Percentiles rank a stretch among this genome's conserved stretches.
These are phyloP conservation scores for Aspergillus campestris DNA, from an alignment of 495 filamentous ascomycete species.

Conservation along the genomic window DNA sequence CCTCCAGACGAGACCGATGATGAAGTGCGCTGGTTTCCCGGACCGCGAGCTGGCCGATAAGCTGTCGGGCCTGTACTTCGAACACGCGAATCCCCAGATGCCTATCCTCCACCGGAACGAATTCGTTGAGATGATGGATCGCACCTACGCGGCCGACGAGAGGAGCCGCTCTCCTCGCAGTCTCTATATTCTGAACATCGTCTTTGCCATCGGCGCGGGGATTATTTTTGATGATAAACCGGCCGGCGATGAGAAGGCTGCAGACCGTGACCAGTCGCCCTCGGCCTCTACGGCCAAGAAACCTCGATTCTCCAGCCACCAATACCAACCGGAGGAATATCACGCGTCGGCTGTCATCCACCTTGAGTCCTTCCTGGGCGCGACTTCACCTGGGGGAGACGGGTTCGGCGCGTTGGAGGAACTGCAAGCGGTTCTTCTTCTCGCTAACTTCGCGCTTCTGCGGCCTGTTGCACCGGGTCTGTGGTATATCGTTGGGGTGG, in stretches of 20 bases:
- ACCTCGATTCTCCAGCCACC: slow-evolving; percentile 46
- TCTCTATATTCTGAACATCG: slow-evolving; percentile 89
- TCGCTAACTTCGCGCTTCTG: slow-evolving; percentile 86
- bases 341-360: slow-evolving; percentile 90
- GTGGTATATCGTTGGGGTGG: slow-evolving; percentile 96
- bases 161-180: slow-evolving; percentile 69
- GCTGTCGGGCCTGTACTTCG: slow-evolving; percentile 80
- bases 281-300: slow-evolving; percentile 40
- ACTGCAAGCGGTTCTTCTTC: slow-evolving; percentile 79
- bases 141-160: slow-evolving; percentile 61
- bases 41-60: slow-evolving; percentile 59
- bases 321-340: slow-evolving; percentile 89
- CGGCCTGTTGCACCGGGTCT: slow-evolving; percentile 86
- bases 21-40: slow-evolving; percentile 79
- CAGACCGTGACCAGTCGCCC: slow-evolving; percentile 21
- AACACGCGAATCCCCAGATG: slow-evolving; percentile 92
- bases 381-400: slow-evolving; percentile 44
- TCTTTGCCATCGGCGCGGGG: slow-evolving; percentile 93
- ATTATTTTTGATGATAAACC: slow-evolving; percentile 71
- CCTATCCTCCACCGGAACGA: slow-evolving; percentile 82
- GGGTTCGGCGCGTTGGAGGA: slow-evolving; percentile 80
- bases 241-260: slow-evolving; percentile 28
- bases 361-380: slow-evolving; percentile 76
- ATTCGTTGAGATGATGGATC: slow-evolving; percentile 76
- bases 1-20: slow-evolving; percentile 78